Evolutionary conservation across 345 rosid species (phyloP).

Genomic region (Eucalyptus brandiana): DNA sequence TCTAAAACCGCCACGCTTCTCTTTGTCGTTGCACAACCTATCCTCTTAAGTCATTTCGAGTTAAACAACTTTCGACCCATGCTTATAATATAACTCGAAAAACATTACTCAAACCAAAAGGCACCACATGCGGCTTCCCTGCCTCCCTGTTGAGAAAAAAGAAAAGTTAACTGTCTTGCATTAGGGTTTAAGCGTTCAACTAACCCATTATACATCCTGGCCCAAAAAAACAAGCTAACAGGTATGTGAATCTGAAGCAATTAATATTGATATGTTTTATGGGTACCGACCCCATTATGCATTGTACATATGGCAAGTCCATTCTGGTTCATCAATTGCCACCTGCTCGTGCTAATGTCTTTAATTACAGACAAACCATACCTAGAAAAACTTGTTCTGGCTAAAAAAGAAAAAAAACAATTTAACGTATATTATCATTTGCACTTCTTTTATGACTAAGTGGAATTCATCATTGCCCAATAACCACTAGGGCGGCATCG

Average conservation of each 20-base stretch:
- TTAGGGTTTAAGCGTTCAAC: conserved; percentile 3
- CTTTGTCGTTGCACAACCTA: conserved; percentile 7
- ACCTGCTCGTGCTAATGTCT: not conserved
- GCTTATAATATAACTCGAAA: not conserved
- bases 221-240: not conserved
- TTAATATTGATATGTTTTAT: not conserved
- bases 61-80: not conserved
- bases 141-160: not conserved
- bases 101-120: not conserved
- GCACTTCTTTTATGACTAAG: not conserved
- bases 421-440: not conserved
- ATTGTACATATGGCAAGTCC: not conserved
- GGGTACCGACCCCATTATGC: not conserved
- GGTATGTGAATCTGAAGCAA: not conserved
- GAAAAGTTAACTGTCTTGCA: not conserved
- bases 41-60: not conserved
- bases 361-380: not conserved
- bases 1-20: not conserved
- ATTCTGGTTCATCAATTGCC: not conserved
- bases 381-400: not conserved
- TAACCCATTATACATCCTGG: not conserved
- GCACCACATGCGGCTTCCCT: not conserved
- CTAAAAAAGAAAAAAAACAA: not conserved
- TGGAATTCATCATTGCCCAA: not conserved
- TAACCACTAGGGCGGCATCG: not conserved